Conservation (phyloP, 225 moss, liverwort and hornwort genomes). For the Pseudisothecium myosuroides region DNA sequence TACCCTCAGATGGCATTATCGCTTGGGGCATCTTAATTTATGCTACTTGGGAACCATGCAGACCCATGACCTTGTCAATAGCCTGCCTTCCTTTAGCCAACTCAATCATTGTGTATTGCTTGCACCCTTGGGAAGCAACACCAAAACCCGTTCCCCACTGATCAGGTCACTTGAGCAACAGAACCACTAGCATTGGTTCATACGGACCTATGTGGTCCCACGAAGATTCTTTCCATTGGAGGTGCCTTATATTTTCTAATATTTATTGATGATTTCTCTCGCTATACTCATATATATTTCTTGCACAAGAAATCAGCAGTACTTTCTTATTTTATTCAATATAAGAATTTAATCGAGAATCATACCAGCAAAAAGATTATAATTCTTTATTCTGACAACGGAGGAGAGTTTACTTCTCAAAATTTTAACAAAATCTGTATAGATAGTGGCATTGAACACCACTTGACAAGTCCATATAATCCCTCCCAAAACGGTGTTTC, state of each 20-base stretch:
- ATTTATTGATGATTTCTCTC: neutral
- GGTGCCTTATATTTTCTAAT: neutral
- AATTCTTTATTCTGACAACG: neutral
- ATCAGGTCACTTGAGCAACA: neutral
- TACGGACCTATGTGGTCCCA: neutral
- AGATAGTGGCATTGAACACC: neutral
- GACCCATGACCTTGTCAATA: neutral
- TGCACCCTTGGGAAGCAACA: neutral
- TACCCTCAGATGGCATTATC: neutral
- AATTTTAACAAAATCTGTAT: neutral
- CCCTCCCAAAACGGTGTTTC: neutral
- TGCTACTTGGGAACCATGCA: neutral
- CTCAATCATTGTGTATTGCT: neutral
- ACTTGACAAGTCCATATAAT: neutral
- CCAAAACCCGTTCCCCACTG: rapidly evolving
- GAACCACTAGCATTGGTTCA: neutral
- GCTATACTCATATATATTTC: neutral
- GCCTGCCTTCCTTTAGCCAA: neutral
- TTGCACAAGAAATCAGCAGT: neutral
- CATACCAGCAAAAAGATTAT: neutral
- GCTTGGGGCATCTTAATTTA: neutral
- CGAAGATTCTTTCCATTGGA: neutral
- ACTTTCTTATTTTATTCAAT: neutral
- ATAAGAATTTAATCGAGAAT: neutral
- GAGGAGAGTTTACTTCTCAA: neutral